Percentiles rank a stretch among this genome's conserved stretches.
phyloP scores from a whole-genome alignment of 768 basidiomycete genomes.

The Lentinula detonsa region DNA sequence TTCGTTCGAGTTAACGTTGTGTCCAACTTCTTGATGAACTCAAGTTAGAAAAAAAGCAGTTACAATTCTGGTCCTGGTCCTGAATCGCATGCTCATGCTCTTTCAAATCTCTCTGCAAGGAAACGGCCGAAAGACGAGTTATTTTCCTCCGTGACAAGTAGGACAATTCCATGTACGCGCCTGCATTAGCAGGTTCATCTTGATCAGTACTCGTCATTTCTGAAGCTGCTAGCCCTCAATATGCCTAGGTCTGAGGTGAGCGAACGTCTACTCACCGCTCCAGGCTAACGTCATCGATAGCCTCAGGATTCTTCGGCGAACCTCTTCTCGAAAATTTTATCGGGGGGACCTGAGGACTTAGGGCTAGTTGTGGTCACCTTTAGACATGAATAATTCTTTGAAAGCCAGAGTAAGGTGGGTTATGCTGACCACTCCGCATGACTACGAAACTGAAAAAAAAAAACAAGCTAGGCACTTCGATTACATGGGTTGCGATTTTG shows the following conservation, averaged over 20 bases:
- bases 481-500: not conserved
- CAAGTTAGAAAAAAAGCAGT: not conserved
- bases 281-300: not conserved
- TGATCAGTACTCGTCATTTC: too few species aligned
- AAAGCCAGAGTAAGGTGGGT: not conserved
- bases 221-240: too few species aligned
- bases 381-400: not conserved
- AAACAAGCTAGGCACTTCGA: constrained; percentile 2
- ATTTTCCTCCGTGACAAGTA: not conserved
- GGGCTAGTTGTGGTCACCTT: not conserved
- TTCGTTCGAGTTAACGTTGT: not conserved
- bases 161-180: too few species aligned
- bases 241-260: too few species aligned
- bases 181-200: too few species aligned
- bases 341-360: not conserved
- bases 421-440: not conserved
- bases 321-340: not conserved
- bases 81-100: not conserved
- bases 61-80: not conserved
- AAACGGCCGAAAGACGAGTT: not conserved
- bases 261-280: not conserved
- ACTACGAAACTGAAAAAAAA: not conserved
- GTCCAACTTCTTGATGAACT: not conserved
- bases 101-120: not conserved
- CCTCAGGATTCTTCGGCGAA: not conserved